Base-by-base conservation (phyloP, 352 stramenopile genomes). In the Pythium diclinum region DNA sequence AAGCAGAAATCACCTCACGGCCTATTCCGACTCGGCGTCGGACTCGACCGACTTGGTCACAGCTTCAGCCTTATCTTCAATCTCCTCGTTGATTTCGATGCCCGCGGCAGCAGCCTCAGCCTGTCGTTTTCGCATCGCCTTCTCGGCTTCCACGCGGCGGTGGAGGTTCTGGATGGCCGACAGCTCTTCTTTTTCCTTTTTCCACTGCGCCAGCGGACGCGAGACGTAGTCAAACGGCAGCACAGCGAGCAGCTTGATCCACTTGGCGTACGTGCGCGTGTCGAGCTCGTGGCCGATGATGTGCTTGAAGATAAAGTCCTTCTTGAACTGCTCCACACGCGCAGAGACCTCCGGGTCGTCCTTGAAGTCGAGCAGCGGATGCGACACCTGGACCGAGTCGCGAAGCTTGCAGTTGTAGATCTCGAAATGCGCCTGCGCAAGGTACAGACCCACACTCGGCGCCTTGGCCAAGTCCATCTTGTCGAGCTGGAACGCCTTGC, bases 401-500 rank as follows among this genome's bases (percentile, higher is more conserved):
- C 67, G 62, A 63, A 93, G 79, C 57, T 89, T 88, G 60, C 78
- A 73, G 72, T 94, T 95, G 77, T 95, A 94, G 52, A 92, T 80
- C 21, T 94, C 83, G 49, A 95, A 95, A 59, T 94, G 85, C 16
- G 86, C 85, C 71, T 93, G 81, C 21, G 85, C 85, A 33, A 95
- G 70, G 69, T 95, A 95, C 30, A 95, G 58, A 1, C 87, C 87
- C n/a, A 92, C 85, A 55, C 87, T 92, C 33, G 87, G 87, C 10
- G 87, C 87, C 70, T 94, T 95, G 17, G 87, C 82, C 62, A 95
- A 70, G 44, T 94, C 86, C 83, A 95, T 92, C 67, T 95, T 95
- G 17, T 85, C 86, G 32, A 89, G 61, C 61, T 83, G 63, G 52
- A 83, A 88, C 21, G 84, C 83, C 3, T 70, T 73, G 25, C 77